Percentiles rank a stretch among this genome's conserved stretches.
Evolutionary conservation across 2,329 filamentous ascomycete genomes (phyloP).

Genomic region (Cordyceps pruinosa): DNA sequence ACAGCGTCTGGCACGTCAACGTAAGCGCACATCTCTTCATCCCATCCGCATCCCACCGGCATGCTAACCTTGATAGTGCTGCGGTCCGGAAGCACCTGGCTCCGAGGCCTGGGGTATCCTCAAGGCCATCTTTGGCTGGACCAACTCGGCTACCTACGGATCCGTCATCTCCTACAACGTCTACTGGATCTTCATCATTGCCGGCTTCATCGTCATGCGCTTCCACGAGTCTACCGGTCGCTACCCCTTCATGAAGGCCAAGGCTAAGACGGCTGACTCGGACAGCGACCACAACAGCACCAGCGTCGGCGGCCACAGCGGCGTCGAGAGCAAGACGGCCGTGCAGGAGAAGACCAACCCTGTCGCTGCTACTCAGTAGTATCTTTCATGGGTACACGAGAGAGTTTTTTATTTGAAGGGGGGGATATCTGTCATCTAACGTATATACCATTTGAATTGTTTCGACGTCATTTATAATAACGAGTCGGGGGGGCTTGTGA

Average conservation of each 20-base stretch:
- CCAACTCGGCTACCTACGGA: constrained; percentile 81
- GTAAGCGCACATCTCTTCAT: constrained; percentile 34
- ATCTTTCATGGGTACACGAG: not conserved
- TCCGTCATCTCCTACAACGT: constrained; percentile 82
- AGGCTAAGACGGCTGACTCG: constrained; percentile 14
- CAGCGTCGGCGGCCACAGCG: constrained; percentile 21
- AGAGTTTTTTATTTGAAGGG: no score
- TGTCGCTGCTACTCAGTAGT: not conserved
- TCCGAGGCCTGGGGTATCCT: constrained; percentile 81
- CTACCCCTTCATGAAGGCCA: constrained; percentile 38
- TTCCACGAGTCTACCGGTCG: constrained; percentile 55
- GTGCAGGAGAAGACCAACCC: constrained; percentile 22
- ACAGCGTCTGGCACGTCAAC: constrained; percentile 78
- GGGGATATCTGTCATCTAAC: not conserved
- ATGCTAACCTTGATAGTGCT: constrained; percentile 51
- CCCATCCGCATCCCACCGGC: constrained; percentile 6
- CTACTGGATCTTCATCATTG: constrained; percentile 75
- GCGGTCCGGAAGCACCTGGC: constrained; percentile 64
- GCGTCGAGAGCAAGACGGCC: constrained; percentile 4
- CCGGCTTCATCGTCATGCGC: constrained; percentile 58
- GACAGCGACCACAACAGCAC: constrained; percentile 17
- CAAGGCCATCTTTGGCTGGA: constrained; percentile 80
- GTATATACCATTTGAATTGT: not conserved
- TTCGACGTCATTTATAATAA: not conserved
- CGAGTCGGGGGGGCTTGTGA: no score